phyloP scores from a whole-genome alignment of 2,329 filamentous ascomycete species.

The Colletotrichum aenigma region DNA sequence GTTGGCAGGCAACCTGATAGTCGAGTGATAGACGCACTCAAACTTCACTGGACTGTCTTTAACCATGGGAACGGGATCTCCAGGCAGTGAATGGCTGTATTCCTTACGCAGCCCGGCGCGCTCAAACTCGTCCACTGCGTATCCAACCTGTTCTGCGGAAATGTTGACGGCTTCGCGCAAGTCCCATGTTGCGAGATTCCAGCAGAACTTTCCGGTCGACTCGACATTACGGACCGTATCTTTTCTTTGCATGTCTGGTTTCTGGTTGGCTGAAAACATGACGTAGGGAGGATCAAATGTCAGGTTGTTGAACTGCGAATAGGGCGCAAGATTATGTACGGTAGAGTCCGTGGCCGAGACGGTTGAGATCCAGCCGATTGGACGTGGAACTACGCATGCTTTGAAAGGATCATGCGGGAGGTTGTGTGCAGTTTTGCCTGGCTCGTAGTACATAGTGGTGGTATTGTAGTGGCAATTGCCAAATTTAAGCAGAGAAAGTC shows the following conservation, averaged over 20 bases:
- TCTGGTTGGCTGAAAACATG: conserved; percentile 66
- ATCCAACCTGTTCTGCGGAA: conserved; percentile 53
- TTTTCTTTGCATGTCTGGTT: conserved; percentile 48
- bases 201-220: conserved; percentile 58
- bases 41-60: conserved; percentile 59
- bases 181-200: conserved; percentile 63
- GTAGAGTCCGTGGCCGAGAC: conserved; percentile 42
- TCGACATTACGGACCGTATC: conserved; percentile 63
- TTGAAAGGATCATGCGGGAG: conserved; percentile 33
- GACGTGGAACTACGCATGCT: conserved; percentile 63
- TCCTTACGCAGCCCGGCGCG: conserved; percentile 25
- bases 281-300: conserved; percentile 68
- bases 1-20: conserved; percentile 58
- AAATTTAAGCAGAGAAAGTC: background rate
- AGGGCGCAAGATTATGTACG: conserved; percentile 61
- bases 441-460: conserved; percentile 24
- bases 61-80: conserved; percentile 52
- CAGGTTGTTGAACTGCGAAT: conserved; percentile 67
- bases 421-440: conserved; percentile 22
- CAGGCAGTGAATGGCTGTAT: conserved; percentile 32
- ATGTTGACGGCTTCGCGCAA: conserved; percentile 60
- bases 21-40: conserved; percentile 61
- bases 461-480: background rate
- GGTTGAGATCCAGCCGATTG: conserved; percentile 68
- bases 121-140: conserved; percentile 59